phyloP scores from a whole-genome alignment of 2,329 filamentous ascomycete species.

The Fusarium secorum region DNA sequence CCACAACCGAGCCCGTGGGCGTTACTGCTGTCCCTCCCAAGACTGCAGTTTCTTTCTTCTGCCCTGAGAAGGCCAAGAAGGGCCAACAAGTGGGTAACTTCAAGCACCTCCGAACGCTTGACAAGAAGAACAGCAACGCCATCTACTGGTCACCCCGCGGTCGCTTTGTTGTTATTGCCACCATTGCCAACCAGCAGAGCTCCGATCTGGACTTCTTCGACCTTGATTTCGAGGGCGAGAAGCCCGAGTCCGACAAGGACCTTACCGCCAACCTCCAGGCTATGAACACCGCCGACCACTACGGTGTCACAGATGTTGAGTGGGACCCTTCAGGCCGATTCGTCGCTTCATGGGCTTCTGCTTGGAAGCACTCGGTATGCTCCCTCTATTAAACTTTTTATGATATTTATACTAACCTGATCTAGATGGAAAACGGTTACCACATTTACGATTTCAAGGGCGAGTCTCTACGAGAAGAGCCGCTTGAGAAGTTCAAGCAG shows the following conservation, averaged over 20 bases:
- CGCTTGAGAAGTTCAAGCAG: conserved; percentile 97
- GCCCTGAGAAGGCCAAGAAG: conserved; percentile 96
- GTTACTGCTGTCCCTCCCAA: conserved; percentile 88
- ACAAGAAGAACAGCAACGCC: conserved; percentile 99
- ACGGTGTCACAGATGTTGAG: conserved; percentile 95
- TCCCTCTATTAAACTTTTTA: conserved; percentile 18
- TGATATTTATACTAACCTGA: conserved; percentile 12
- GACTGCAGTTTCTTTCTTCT: conserved; percentile 95
- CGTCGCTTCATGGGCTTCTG: conserved; percentile 89
- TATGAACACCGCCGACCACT: conserved; percentile 94
- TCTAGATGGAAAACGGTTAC: conserved; percentile 97
- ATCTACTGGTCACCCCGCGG: conserved; percentile 99
- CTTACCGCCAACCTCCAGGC: conserved; percentile 92
- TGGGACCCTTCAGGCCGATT: conserved; percentile 98
- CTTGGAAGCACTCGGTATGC: conserved; percentile 94
- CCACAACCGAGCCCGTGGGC: conserved; percentile 82
- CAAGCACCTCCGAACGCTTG: conserved; percentile 91
- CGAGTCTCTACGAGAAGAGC: conserved; percentile 86
- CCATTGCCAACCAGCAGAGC: conserved; percentile 89
- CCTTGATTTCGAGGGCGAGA: conserved; percentile 97
- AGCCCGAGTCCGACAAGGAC: conserved; percentile 91
- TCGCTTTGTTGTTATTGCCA: conserved; percentile 92
- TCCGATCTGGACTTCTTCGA: conserved; percentile 98
- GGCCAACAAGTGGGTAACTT: conserved; percentile 85
- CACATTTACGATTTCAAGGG: conserved; percentile 98